Evolutionary conservation across 441 rosid species (phyloP), one percentile per base, ranked within the genome.

Genomic region (Brassica balearica): DNA sequence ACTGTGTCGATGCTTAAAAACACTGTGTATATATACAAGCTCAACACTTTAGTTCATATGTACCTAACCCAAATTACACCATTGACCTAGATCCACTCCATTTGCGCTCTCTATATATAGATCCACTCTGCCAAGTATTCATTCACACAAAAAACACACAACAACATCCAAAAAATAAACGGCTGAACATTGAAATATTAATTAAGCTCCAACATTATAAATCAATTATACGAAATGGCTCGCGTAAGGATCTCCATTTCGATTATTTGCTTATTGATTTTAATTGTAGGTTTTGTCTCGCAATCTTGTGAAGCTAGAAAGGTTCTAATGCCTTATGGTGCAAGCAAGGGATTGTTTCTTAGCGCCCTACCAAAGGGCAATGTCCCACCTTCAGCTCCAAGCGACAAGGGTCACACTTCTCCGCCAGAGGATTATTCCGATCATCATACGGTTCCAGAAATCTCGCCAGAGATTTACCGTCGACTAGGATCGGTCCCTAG

Each of bases 291-390:
- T 66, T 60, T 80, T 62, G 61, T 59, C 25, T 59, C 65, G 29
- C 77, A 66, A 22, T 59, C 80, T 63, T 80, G 53, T 67, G 70
- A 71, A 48, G 77, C 51, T 65, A 76, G 77, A 67, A 80, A 71
- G 53, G 69, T 65, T 61, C 4, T 60, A 72, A 29, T 60, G 55
- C 73, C 80, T 36, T 75, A 34, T 53, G 29, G 1, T 17, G 73
- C 77, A 80, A 80, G 71, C 60, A 80, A 80, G 70, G 80, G 61
- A 25, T 61, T 80, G 60, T 67, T 65, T 67, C 62, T 80, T 59
- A 80, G 58, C 71, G 73, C 83, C 69, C 65, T 80, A 43, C 83
- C 83, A 55, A 80, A 80, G 66, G 83, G 83, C 2, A 76, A 71
- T 72, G 77, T 76, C 12, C 80, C 80, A 48, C 83, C 83, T 11